Percentiles rank a stretch among this genome's conserved stretches.
These are phyloP conservation scores for Populus trichocarpa DNA, from an alignment of 441 rosid genomes.

Conservation along the genomic window DNA sequence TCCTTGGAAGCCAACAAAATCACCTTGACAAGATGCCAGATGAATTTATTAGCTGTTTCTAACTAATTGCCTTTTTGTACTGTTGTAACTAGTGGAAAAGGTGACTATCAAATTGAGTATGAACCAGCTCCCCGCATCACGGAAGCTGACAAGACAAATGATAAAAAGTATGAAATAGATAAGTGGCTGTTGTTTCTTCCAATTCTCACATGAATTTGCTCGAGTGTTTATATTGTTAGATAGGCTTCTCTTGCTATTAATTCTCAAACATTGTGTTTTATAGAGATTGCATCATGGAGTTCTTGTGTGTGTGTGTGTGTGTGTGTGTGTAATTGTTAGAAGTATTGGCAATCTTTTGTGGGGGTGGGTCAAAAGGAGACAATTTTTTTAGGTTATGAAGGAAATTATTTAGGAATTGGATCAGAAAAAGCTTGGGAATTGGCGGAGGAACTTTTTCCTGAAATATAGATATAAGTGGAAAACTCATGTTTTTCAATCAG, in stretches of 20 bases:
- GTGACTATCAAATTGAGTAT: conserved; percentile 86
- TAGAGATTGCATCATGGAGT: neutral
- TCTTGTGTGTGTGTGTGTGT: neutral
- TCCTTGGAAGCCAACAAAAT: neutral
- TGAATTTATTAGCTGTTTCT: neutral
- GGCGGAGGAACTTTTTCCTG: neutral
- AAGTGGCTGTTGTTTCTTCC: neutral
- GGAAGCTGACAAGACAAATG: conserved; percentile 81
- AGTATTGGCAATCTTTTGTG: neutral
- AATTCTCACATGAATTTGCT: neutral
- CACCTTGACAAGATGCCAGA: neutral
- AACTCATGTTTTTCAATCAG: neutral
- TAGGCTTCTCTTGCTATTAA: neutral
- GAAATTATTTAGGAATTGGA: neutral
- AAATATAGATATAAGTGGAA: neutral
- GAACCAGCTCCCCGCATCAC: conserved; percentile 86
- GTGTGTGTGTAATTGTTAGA: neutral
- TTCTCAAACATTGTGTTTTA: neutral
- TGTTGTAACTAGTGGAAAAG: conserved; percentile 65
- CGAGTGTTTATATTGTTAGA: neutral
- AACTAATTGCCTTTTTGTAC: neutral
- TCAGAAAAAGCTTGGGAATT: neutral
- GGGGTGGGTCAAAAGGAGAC: neutral
- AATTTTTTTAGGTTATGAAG: neutral
- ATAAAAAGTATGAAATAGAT: conserved; percentile 50